Base-by-base conservation (phyloP, 177 flowering plant species). In the Vitis hybrid region DNA sequence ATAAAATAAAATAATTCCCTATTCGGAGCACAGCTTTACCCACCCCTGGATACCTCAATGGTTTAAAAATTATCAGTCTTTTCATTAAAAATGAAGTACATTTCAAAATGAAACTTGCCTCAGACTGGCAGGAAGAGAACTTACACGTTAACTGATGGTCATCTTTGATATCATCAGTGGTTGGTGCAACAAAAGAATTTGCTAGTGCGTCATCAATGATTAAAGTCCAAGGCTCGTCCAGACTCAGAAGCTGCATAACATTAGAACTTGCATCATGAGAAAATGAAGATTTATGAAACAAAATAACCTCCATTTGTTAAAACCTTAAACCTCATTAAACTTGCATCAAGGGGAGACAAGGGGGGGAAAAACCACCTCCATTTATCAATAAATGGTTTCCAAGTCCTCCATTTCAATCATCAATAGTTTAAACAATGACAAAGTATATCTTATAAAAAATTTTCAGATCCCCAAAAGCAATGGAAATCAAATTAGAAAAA, bases 101-200 rank as follows among this genome's bases (percentile, higher is more conserved):
- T 38, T 38, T 38, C 47, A 8, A 38, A 38, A 38, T 38, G 10
- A 19, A 11, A 74, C 24, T 15, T 57, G 20, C 70, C 19, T 28
- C 15, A 58, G 14, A 56, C n/a, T 10, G 33, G 14, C 2, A 54
- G 13, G 64, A 69, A 50, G 17, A 17, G 12, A 62, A 82, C 97
- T 89, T 78, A 95, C 98, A 89, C 2, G 75, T 67, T 59, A 95
- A 79, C 79, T 94, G 98, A 62, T 76, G 69, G 74, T 95, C 99
- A 74, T 92, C 94, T 79, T 87, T 87, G 10, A 95, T 79, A 71
- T 82, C 86, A 73, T 95, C 98, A n/a, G 94, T 87, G 6, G 77
- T 80, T 4, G 99, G 97, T n/a, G 98, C 87, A 61, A 95, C 76
- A 76, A 95, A 95, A 59, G 99, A 95, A 74, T 90, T 89, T 47